A percentile compares a stretch with the other conserved stretches of the same genome.
These are phyloP conservation scores for Cryptosporidium tyzzeri DNA, from an alignment of 169 alveolate species.

Conservation along the genomic window DNA sequence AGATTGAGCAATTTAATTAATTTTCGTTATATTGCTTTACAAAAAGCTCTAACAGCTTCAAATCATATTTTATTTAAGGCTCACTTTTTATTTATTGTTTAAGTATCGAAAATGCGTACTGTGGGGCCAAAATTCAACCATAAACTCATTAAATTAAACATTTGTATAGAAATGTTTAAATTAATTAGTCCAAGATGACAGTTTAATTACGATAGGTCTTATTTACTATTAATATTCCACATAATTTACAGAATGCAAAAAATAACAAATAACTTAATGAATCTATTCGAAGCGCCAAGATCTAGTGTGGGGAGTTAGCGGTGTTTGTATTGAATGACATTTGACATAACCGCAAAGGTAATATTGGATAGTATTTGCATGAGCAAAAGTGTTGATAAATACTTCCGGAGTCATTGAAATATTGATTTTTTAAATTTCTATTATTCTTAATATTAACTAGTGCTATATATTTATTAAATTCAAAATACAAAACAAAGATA, in stretches of 20 bases:
- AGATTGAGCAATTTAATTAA: background rate
- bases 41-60: too few species aligned
- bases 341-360: slow-evolving; percentile 53
- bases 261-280: slow-evolving; percentile 34
- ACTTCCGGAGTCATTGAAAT: background rate
- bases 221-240: background rate
- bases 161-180: too few species aligned
- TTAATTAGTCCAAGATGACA: too few species aligned
- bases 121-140: background rate
- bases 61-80: background rate
- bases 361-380: slow-evolving; percentile 44
- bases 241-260: slow-evolving; percentile 17
- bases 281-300: slow-evolving; percentile 57
- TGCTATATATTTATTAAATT: background rate
- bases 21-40: background rate
- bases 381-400: slow-evolving; percentile 17
- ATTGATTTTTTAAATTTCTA: background rate
- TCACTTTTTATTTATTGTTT: background rate
- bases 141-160: background rate
- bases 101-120: slow-evolving; percentile 26
- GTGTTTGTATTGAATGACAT: slow-evolving; percentile 75
- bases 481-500: background rate
- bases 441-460: background rate
- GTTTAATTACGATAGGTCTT: background rate
- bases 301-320: slow-evolving; percentile 77